phyloP scores from a whole-genome alignment of 768 basidiomycete species.

The Lactarius quietus region DNA sequence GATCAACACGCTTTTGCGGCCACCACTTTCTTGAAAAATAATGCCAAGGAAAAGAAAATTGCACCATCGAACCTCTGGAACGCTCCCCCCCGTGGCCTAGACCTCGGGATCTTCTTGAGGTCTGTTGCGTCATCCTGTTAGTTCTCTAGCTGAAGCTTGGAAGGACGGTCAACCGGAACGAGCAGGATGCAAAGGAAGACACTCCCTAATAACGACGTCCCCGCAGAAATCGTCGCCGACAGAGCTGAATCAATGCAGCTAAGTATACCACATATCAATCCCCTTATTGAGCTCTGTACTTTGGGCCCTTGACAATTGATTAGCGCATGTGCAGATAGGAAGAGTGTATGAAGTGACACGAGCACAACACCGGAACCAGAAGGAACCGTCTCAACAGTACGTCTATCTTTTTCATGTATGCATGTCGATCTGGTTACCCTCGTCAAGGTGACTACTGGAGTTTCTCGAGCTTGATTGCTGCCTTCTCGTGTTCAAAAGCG shows the following conservation, averaged over 20 bases:
- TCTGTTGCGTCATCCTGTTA: neutral
- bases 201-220: neutral
- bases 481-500: neutral
- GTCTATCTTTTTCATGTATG: too few species aligned
- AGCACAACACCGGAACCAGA: too few species aligned
- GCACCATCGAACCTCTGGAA: neutral
- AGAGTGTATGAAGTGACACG: too few species aligned
- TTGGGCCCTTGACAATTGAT: neutral
- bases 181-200: neutral
- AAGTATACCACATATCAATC: neutral
- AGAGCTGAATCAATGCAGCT: neutral
- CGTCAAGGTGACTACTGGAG: neutral
- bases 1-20: neutral
- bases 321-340: neutral
- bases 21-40: neutral
- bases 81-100: neutral
- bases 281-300: neutral
- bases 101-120: conserved; percentile 1
- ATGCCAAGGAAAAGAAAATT: neutral
- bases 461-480: neutral
- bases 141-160: neutral
- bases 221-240: neutral
- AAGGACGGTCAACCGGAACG: neutral
- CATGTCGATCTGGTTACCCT: too few species aligned
- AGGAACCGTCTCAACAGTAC: too few species aligned